These are phyloP conservation scores for Amanita molliuscula DNA, from an alignment of 768 basidiomycete genomes.

Conservation along the genomic window DNA sequence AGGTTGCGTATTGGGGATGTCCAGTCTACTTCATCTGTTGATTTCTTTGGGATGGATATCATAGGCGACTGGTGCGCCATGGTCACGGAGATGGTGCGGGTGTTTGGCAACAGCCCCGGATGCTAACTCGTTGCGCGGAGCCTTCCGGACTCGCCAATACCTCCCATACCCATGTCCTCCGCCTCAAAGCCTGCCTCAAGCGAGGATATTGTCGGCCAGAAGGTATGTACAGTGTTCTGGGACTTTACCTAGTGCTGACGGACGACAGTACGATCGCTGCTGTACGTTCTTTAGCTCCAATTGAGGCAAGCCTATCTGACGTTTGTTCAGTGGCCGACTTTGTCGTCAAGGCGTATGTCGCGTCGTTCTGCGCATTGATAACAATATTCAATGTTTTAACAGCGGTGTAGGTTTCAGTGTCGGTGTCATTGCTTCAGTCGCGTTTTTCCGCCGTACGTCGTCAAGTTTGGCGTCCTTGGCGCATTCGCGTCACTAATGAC, in stretches of 20 bases:
- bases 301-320: conserved; percentile 8
- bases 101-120: conserved; percentile 7
- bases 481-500: conserved; percentile 6
- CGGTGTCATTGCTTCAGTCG: conserved; percentile 82
- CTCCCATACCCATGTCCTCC: conserved; percentile 31
- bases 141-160: conserved; percentile 18
- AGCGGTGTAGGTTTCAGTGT: conserved; percentile 86
- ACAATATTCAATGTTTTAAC: conserved; percentile 2
- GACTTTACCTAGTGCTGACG: conserved; percentile 9
- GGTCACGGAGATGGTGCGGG: background rate
- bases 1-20: conserved; percentile 75
- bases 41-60: conserved; percentile 88
- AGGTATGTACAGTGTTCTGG: conserved; percentile 37
- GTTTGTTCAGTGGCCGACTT: conserved; percentile 54
- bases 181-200: conserved; percentile 62
- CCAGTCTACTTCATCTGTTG: conserved; percentile 97
- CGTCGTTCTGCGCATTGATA: background rate
- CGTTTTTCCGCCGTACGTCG: conserved; percentile 88
- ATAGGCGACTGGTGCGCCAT: conserved; percentile 82
- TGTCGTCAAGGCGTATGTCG: conserved; percentile 74
- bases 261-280: conserved; percentile 71
- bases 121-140: conserved; percentile 12
- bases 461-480: conserved; percentile 14
- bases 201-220: conserved; percentile 85
- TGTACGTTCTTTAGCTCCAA: conserved; percentile 30